Conservation (phyloP, 2,329 filamentous ascomycete genomes). For the Aspergillus ruber region DNA sequence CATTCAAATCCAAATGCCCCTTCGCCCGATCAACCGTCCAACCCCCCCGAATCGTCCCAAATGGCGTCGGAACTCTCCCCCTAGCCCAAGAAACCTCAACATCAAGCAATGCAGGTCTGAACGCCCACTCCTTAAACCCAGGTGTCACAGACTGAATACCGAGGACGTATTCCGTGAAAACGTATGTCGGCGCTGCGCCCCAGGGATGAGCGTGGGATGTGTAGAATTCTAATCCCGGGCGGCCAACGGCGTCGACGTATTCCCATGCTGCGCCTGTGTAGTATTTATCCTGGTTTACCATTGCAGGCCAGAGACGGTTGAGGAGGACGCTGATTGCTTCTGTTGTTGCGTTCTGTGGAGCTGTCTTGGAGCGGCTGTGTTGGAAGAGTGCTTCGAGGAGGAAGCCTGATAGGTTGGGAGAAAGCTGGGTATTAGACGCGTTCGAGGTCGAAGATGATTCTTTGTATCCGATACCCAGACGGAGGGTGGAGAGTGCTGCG, state of each 20-base stretch:
- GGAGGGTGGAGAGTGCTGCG: slow-evolving; percentile 22
- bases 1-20: not conserved
- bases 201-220: slow-evolving; percentile 42
- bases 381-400: slow-evolving; percentile 34
- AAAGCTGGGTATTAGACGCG: slow-evolving; percentile 24
- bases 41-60: slow-evolving; percentile 1
- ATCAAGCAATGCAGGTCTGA: slow-evolving; percentile 2
- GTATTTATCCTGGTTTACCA: slow-evolving; percentile 33
- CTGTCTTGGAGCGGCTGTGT: not conserved
- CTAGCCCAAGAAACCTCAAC: slow-evolving; percentile 1
- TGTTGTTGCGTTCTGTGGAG: slow-evolving; percentile 15
- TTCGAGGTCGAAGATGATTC: slow-evolving; percentile 15
- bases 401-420: slow-evolving; percentile 44
- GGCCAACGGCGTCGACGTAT: slow-evolving; percentile 35
- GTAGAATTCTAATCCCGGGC: slow-evolving; percentile 37
- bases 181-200: slow-evolving; percentile 42
- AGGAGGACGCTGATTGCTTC: slow-evolving; percentile 25
- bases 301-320: slow-evolving; percentile 35
- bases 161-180: slow-evolving; percentile 31
- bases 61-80: slow-evolving; percentile 3
- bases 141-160: slow-evolving; percentile 1
- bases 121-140: slow-evolving; percentile 2
- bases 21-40: not conserved
- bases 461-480: slow-evolving; percentile 33
- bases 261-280: slow-evolving; percentile 42